Conservation (phyloP, 495 filamentous ascomycete species). For the Hypoxylon perforatum region DNA sequence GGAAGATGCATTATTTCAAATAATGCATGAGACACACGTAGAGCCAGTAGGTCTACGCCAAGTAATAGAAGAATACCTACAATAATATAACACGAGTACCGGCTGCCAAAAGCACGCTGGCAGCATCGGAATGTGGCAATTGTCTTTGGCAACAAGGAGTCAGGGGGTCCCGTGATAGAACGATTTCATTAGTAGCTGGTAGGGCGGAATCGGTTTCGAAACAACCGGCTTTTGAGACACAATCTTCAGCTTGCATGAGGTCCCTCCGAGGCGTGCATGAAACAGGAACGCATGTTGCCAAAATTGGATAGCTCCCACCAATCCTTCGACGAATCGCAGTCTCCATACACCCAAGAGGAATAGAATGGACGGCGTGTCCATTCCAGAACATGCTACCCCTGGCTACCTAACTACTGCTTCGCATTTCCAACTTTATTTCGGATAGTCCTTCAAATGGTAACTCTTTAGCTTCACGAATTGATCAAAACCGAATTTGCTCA, state of each 20-base stretch:
- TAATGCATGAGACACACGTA: slow-evolving; percentile 18
- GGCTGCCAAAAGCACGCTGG: slow-evolving; percentile 33
- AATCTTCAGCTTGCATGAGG: slow-evolving; percentile 38
- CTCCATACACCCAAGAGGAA: slow-evolving; percentile 3
- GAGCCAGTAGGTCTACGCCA: slow-evolving; percentile 20
- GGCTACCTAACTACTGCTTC: slow-evolving; percentile 17
- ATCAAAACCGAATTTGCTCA: slow-evolving; percentile 92
- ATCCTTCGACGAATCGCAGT: slow-evolving; percentile 8
- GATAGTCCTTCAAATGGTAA: slow-evolving; percentile 91
- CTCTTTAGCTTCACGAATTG: slow-evolving; percentile 97
- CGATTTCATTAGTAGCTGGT: slow-evolving; percentile 14
- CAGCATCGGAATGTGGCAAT: slow-evolving; percentile 41
- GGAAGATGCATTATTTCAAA: slow-evolving; percentile 11
- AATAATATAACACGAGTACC: slow-evolving; percentile 18
- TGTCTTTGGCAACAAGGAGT: slow-evolving; percentile 6
- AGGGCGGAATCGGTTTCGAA: slow-evolving; percentile 38
- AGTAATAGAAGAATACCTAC: slow-evolving; percentile 5
- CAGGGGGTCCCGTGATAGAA: slow-evolving; percentile 14
- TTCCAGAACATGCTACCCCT: slow-evolving; percentile 21
- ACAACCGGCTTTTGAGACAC: slow-evolving; percentile 34
- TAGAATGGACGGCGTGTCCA: slow-evolving; percentile 14
- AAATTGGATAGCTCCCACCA: slow-evolving; percentile 27
- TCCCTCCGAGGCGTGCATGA: slow-evolving; percentile 28
- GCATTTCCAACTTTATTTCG: slow-evolving; percentile 61
- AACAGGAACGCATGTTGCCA: slow-evolving; percentile 30